Conservation (phyloP, 176 grass and related monocot genomes). For the Carex littledalei region DNA sequence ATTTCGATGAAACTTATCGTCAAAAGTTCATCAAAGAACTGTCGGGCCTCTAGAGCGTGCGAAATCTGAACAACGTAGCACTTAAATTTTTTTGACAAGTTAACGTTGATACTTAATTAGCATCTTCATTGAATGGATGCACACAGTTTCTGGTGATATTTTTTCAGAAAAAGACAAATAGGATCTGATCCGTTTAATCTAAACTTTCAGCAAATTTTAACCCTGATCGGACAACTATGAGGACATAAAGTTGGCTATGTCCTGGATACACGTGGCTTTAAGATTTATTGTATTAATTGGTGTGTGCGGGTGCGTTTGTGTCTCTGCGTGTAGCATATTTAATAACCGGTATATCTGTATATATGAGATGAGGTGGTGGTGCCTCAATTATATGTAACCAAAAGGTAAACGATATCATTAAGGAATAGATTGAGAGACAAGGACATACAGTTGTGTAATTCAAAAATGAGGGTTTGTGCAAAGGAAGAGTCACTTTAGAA, state of each 20-base stretch:
- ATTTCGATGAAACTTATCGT: too few species aligned
- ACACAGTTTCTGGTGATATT: too few species aligned
- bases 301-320: background rate
- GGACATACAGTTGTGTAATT: constrained; percentile 2
- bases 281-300: background rate
- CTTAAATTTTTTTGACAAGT: too few species aligned
- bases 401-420: background rate
- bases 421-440: constrained; percentile 27
- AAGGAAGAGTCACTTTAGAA: constrained; percentile 69
- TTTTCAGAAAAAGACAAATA: background rate
- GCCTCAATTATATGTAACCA: background rate
- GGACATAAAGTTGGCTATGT: background rate
- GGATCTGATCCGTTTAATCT: too few species aligned
- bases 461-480: constrained; percentile 35
- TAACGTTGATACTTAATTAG: too few species aligned
- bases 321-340: background rate
- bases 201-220: too few species aligned
- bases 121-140: too few species aligned
- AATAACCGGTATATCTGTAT: background rate
- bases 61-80: too few species aligned
- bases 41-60: too few species aligned
- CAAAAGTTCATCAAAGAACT: too few species aligned
- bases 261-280: background rate
- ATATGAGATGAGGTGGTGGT: background rate
- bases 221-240: too few species aligned